Conservation (phyloP, 2,329 filamentous ascomycete species). For the Calonectria fujianensis region DNA sequence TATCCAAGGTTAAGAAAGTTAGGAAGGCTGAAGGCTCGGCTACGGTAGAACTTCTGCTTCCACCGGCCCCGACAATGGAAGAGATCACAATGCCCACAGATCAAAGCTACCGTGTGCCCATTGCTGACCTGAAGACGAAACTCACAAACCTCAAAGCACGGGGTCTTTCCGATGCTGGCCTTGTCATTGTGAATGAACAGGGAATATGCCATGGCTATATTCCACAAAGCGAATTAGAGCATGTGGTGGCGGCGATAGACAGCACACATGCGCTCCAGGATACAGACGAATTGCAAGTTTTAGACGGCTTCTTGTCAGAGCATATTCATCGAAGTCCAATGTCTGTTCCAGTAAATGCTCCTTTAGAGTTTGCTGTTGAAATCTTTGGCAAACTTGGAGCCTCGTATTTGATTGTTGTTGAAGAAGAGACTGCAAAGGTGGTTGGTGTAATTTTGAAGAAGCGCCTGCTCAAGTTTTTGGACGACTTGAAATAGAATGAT, state of each 20-base stretch:
- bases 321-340: slow-evolving; percentile 33
- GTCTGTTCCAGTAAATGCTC: slow-evolving; percentile 19
- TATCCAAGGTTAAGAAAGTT: slow-evolving; percentile 19
- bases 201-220: slow-evolving; percentile 34
- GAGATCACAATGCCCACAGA: slow-evolving; percentile 7
- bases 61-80: background rate
- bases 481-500: slow-evolving; percentile 17
- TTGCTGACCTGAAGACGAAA: slow-evolving; percentile 21
- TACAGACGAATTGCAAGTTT: slow-evolving; percentile 11
- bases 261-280: background rate
- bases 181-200: slow-evolving; percentile 30
- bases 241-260: background rate
- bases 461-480: slow-evolving; percentile 29
- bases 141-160: slow-evolving; percentile 14
- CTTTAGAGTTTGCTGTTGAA: slow-evolving; percentile 43
- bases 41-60: slow-evolving; percentile 29
- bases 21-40: slow-evolving; percentile 34
- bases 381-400: slow-evolving; percentile 37
- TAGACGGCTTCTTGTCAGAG: background rate
- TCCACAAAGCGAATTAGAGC: slow-evolving; percentile 25
- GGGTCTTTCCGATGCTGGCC: slow-evolving; percentile 29
- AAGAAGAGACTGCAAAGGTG: slow-evolving; percentile 36
- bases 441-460: slow-evolving; percentile 29
- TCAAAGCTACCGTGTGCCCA: background rate
- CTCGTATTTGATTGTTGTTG: slow-evolving; percentile 21